Conservation (phyloP, 2,329 filamentous ascomycete genomes). For the Colletotrichum sojae region DNA sequence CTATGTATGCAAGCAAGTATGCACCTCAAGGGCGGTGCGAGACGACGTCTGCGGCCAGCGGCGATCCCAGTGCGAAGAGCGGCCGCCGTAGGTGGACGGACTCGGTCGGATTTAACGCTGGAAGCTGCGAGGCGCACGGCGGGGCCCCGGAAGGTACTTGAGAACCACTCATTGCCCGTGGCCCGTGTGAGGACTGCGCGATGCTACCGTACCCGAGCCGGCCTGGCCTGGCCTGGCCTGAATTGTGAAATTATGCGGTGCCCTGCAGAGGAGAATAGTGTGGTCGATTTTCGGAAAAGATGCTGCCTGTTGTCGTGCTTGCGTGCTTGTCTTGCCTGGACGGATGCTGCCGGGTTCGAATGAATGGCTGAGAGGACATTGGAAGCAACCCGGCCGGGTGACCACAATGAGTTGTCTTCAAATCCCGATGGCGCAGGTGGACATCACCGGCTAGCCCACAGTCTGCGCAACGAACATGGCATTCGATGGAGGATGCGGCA, state of each 20-base stretch:
- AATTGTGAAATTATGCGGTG: not conserved
- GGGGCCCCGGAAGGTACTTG: not conserved
- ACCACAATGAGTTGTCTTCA: no score
- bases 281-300: no score
- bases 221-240: not conserved
- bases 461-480: not conserved
- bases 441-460: not conserved
- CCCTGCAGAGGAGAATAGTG: no score
- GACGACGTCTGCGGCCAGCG: not conserved
- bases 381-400: no score
- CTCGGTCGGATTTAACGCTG: conserved; percentile 13
- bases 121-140: not conserved
- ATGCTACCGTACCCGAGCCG: conserved; percentile 32
- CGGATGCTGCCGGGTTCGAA: no score
- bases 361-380: no score
- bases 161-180: not conserved
- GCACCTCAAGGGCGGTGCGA: no score
- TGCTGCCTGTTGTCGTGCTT: no score
- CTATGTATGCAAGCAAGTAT: no score
- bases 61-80: not conserved
- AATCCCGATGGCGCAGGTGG: no score
- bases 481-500: not conserved
- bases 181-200: not conserved
- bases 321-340: no score
- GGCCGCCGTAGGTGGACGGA: not conserved